These are phyloP conservation scores for Dillenia turbinata DNA, from an alignment of 164 flowering plant species.

Conservation along the genomic window DNA sequence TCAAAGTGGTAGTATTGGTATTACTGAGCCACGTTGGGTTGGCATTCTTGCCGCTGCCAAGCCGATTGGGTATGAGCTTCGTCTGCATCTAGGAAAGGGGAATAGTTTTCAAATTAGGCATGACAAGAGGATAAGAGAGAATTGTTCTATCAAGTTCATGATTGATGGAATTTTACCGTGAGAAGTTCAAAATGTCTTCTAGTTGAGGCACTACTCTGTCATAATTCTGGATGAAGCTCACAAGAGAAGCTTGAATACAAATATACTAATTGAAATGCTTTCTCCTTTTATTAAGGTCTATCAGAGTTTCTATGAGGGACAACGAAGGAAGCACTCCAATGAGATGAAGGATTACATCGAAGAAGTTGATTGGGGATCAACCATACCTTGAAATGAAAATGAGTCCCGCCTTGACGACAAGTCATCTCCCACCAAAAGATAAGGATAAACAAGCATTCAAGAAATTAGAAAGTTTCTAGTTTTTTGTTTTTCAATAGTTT, in stretches of 20 bases:
- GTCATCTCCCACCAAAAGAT: too few species aligned
- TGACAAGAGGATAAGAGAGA: slow-evolving; percentile 78
- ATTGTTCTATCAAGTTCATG: slow-evolving; percentile 88
- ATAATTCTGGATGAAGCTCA: slow-evolving; percentile 96
- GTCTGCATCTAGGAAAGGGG: slow-evolving; percentile 74
- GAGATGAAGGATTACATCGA: too few species aligned
- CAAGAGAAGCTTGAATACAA: slow-evolving; percentile 96
- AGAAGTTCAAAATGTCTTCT: slow-evolving; percentile 88
- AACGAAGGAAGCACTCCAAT: slow-evolving; percentile 30
- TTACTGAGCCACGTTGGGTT: slow-evolving; percentile 96
- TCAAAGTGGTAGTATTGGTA: slow-evolving; percentile 73
- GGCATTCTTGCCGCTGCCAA: slow-evolving; percentile 95
- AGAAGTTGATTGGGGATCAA: too few species aligned
- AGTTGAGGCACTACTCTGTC: slow-evolving; percentile 71
- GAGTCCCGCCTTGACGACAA: too few species aligned
- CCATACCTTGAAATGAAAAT: too few species aligned
- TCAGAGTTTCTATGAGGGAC: slow-evolving; percentile 59
- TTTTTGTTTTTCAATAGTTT: too few species aligned
- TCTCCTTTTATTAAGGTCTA: slow-evolving; percentile 67
- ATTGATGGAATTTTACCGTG: slow-evolving; percentile 96
- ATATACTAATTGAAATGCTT: slow-evolving; percentile 94
- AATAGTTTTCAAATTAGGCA: slow-evolving; percentile 95
- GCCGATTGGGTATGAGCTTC: slow-evolving; percentile 90
- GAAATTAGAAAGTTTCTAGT: too few species aligned
- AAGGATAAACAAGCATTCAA: too few species aligned